A percentile compares a stretch with the other conserved stretches of the same genome.
Conservation (phyloP, 768 basidiomycete species). For the Serendipita sp. region DNA sequence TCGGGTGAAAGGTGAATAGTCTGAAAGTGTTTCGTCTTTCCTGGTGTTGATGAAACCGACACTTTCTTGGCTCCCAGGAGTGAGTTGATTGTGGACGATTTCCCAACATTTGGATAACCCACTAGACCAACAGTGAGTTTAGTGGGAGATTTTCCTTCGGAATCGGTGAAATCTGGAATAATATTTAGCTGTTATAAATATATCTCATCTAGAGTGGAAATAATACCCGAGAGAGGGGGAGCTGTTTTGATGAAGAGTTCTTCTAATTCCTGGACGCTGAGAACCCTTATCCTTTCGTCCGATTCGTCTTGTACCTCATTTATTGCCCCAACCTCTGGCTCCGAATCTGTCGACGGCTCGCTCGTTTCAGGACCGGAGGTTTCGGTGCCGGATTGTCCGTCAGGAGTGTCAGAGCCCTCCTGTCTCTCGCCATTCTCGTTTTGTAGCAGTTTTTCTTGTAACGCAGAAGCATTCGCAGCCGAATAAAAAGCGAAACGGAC, state of each 20-base stretch:
- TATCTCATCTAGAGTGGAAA: too few species aligned
- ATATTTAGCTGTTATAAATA: too few species aligned
- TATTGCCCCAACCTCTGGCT: slow-evolving; percentile 26
- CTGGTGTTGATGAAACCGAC: slow-evolving; percentile 93
- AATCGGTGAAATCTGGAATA: slow-evolving; percentile 40
- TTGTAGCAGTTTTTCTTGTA: slow-evolving; percentile 32
- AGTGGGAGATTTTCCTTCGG: slow-evolving; percentile 37
- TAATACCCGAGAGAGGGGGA: slow-evolving; percentile 48
- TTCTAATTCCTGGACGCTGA: slow-evolving; percentile 80
- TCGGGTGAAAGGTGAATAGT: slow-evolving; percentile 84
- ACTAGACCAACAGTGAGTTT: slow-evolving; percentile 79
- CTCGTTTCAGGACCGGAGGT: slow-evolving; percentile 19
- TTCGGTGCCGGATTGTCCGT: slow-evolving; percentile 13
- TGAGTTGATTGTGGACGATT: slow-evolving; percentile 95
- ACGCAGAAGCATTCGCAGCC: slow-evolving; percentile 68
- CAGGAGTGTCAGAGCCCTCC: slow-evolving; percentile 15
- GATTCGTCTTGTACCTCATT: slow-evolving; percentile 23
- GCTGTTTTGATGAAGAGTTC: slow-evolving; percentile 57
- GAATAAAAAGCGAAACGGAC: slow-evolving; percentile 86
- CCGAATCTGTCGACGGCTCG: slow-evolving; percentile 17
- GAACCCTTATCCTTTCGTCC: slow-evolving; percentile 57
- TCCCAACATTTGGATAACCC: slow-evolving; percentile 97
- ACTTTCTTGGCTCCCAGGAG: slow-evolving; percentile 94
- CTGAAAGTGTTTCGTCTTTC: slow-evolving; percentile 98
- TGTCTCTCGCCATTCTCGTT: slow-evolving; percentile 16